Evolutionary conservation across 2,329 filamentous ascomycete species (phyloP).

Genomic region (Diaporthe destruens): DNA sequence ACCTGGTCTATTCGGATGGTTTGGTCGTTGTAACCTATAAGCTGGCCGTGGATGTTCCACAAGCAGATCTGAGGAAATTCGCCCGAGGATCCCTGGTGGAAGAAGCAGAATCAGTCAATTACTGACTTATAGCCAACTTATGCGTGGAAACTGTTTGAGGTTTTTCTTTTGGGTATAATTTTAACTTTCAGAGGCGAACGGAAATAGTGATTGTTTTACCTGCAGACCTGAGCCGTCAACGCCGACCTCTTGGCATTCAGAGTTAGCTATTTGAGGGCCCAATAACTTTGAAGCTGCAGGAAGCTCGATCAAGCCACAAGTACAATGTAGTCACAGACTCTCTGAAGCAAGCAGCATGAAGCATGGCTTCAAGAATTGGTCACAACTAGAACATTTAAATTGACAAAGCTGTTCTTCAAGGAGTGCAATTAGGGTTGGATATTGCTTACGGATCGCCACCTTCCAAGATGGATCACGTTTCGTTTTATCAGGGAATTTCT

Average conservation of each 20-base stretch:
- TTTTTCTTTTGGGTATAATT: too few species aligned
- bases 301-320: too few species aligned
- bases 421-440: too few species aligned
- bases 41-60: slow-evolving; percentile 16
- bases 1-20: background rate
- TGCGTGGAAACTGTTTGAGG: too few species aligned
- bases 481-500: background rate
- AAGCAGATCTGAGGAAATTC: slow-evolving; percentile 13
- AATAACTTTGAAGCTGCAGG: too few species aligned
- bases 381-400: too few species aligned
- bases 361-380: too few species aligned
- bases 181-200: background rate
- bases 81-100: background rate
- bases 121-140: too few species aligned
- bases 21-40: slow-evolving; percentile 8
- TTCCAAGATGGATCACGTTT: background rate
- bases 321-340: too few species aligned
- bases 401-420: too few species aligned
- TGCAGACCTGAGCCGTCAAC: background rate
- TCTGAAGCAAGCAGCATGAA: too few species aligned
- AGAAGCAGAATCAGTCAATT: background rate
- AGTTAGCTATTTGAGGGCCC: too few species aligned
- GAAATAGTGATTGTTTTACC: background rate
- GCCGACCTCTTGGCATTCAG: background rate
- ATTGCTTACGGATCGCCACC: background rate